Conservation (phyloP, 1,139 yeast genomes). For the Wickerhamomyces sp. region DNA sequence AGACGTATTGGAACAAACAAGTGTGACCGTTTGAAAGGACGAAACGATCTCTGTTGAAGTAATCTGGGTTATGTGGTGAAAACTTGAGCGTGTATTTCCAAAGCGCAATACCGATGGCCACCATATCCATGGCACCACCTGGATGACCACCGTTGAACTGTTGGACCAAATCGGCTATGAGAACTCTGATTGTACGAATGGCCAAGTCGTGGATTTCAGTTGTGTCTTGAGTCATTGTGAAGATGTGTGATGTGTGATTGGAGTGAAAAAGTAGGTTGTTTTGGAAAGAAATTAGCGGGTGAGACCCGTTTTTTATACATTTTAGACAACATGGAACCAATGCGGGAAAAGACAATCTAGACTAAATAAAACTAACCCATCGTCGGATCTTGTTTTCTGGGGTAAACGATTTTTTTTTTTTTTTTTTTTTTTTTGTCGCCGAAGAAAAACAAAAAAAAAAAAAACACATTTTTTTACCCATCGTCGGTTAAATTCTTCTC, state of each 20-base stretch:
- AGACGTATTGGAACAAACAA: slow-evolving; percentile 49
- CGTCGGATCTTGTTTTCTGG: no score
- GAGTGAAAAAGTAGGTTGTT: neutral
- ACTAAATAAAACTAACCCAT: no score
- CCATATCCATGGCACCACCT: slow-evolving; percentile 37
- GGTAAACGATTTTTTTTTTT: no score
- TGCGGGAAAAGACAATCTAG: no score
- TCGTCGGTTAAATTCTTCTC: no score
- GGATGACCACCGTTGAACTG: slow-evolving; percentile 36
- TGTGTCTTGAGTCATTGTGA: slow-evolving; percentile 4
- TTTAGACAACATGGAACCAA: no score
- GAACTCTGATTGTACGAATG: slow-evolving; percentile 20
- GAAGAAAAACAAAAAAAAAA: no score
- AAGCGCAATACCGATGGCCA: slow-evolving; percentile 32
- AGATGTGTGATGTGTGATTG: neutral
- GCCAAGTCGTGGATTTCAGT: slow-evolving; percentile 13
- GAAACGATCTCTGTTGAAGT: slow-evolving; percentile 96
- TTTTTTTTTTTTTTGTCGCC: no score
- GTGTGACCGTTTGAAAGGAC: slow-evolving; percentile 96
- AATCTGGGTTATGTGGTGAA: slow-evolving; percentile 34
- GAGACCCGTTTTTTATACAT: no score
- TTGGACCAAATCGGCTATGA: slow-evolving; percentile 29
- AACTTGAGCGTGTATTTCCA: slow-evolving; percentile 32
- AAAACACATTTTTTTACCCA: no score
- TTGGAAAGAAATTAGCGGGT: no score